These are phyloP conservation scores for Puccinellia tenuiflora DNA, from an alignment of 176 grass and related monocot species.

Conservation along the genomic window DNA sequence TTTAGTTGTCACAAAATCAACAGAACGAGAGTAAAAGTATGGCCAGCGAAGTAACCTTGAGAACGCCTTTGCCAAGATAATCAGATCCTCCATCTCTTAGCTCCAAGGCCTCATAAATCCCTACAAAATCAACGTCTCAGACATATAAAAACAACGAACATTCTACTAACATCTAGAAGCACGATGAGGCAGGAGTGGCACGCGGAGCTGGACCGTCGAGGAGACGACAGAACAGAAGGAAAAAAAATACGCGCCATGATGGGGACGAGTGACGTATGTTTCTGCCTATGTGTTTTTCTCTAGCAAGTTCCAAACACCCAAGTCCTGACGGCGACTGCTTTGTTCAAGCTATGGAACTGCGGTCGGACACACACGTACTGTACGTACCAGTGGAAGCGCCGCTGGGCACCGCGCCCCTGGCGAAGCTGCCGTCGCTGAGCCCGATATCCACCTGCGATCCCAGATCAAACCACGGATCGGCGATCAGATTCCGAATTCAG, in stretches of 20 bases:
- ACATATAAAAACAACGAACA: background rate
- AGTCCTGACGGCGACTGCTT: background rate
- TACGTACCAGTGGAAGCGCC: slow-evolving; percentile 91
- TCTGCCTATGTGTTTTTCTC: background rate
- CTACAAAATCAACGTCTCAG: slow-evolving; percentile 8
- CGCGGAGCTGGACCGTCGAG: too few species aligned
- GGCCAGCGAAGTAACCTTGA: slow-evolving; percentile 49
- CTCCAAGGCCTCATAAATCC: slow-evolving; percentile 85
- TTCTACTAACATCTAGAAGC: background rate
- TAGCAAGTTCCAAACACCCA: background rate
- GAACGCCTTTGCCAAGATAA: slow-evolving; percentile 92
- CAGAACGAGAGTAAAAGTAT: background rate
- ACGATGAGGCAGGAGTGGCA: background rate
- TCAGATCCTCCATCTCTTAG: slow-evolving; percentile 95
- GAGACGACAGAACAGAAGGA: too few species aligned
- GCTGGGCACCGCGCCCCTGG: slow-evolving; percentile 79
- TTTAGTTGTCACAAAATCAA: background rate
- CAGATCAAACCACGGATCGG: background rate
- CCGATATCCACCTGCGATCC: slow-evolving; percentile 51
- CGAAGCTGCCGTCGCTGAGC: slow-evolving; percentile 56
- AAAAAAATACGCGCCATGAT: background rate
- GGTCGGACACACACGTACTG: too few species aligned
- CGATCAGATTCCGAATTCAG: background rate
- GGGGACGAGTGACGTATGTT: background rate
- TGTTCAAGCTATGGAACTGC: too few species aligned